phyloP scores from a whole-genome alignment of 1,139 yeast genomes.

The Sugiyamaella xylanicola region DNA sequence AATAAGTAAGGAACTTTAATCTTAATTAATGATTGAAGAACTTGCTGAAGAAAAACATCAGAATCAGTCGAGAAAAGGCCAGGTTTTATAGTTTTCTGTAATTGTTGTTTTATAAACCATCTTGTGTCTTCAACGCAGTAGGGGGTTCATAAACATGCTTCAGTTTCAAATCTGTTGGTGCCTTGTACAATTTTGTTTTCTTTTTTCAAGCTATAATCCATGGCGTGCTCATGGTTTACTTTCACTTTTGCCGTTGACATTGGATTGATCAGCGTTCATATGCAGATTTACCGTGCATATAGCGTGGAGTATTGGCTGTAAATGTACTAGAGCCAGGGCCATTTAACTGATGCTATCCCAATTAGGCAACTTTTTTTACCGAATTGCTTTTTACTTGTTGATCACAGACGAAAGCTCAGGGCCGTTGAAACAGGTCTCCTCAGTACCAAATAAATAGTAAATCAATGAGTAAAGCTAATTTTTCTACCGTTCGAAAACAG shows the following conservation, averaged over 20 bases:
- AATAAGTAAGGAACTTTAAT: not conserved
- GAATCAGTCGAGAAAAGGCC: not conserved
- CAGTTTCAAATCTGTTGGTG: not conserved
- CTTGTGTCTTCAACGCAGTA: not conserved
- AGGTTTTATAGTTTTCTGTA: constrained; percentile 6
- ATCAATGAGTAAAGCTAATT: not conserved
- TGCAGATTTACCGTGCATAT: constrained; percentile 8
- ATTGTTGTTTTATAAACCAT: not conserved
- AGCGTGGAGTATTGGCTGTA: not conserved
- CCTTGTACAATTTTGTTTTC: not conserved
- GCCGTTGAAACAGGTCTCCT: not conserved
- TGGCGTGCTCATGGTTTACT: not conserved
- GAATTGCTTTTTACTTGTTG: constrained; percentile 9
- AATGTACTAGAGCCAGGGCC: not conserved
- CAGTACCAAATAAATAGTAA: not conserved
- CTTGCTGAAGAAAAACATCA: not conserved
- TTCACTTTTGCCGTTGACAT: not conserved
- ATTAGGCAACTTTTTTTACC: constrained; percentile 11
- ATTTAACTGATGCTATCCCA: constrained; percentile 6
- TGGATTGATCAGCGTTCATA: not conserved
- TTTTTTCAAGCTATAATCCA: not conserved
- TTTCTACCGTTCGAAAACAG: not conserved
- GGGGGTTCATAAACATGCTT: not conserved
- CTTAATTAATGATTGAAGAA: not conserved
- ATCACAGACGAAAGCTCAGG: not conserved